Base-by-base conservation (phyloP, 2,329 filamentous ascomycete genomes). In the Phaeophleospora eucalypticola region DNA sequence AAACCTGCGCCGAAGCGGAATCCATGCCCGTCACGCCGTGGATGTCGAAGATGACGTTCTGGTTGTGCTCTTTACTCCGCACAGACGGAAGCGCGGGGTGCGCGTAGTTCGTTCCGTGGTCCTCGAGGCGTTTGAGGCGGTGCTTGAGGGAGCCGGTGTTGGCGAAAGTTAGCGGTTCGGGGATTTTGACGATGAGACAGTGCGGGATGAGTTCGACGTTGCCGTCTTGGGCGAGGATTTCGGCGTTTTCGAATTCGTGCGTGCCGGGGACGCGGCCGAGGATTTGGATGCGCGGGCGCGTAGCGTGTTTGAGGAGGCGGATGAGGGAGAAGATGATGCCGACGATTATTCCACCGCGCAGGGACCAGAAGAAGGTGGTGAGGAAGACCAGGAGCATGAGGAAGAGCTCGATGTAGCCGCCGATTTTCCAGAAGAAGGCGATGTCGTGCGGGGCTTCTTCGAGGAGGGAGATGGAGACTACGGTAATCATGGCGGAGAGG, bases 11-110 rank as follows among this genome's bases (percentile, higher is more conserved):
- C 1, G 91, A 93, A 0, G 89, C 95, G 4, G 89, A 93, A 64
- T 98, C 93, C 59, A 98, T 83, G 20, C 86, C 86, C 0, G 90
- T 95, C 2, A 98, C 93, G n/a, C 93, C 93, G 58, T 97, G 91
- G 6, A 97, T 89, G 65, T 98, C 93, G 61, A 98, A 97, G 52
- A 98, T 89, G 66, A 98, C 77, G 63, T 95, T 96, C 58, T 83
- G 81, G 65, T 96, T 96, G 60, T 87, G 83, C 51, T 91, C 85
- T n/a, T 82, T 79, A 19, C 78, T 74, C 3, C 90, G 79, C 12
- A 95, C 76, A 2, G 87, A 80, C 0, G 93, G 93, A 15, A 96
- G 75, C 0, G 90, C 90, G 0, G 93, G 93, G 60, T 97, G 93
- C 0, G 87, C 89, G 43, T 79, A 75, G 37, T 76, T 83, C 0